Evolutionary conservation across 202 grass and related monocot species (phyloP), one percentile per base, ranked within the genome.

Genomic region (Carex arenaria): DNA sequence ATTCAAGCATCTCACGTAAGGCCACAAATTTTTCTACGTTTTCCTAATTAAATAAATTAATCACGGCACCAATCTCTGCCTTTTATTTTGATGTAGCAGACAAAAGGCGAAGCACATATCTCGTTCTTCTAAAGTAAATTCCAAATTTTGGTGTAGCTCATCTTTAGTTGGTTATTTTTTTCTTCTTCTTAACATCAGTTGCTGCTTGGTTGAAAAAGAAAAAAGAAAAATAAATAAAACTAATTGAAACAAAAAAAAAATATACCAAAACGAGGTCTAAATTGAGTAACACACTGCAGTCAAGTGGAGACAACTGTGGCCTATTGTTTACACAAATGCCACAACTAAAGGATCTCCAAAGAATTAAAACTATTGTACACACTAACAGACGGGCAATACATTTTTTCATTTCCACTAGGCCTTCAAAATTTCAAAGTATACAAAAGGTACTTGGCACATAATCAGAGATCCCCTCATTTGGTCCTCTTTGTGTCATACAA

Each of bases 401-500:
- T 52, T 75, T 55, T 75, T 23, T 10, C 45, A 49, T 49, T 49
- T 49, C 45, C 72, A 75, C 13, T 10, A 75, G 72, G 26, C 47
- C 72, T 53, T 23, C 49, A 76, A 76, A 56, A 76, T 54, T 76
- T 76, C 51, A 76, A 76, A 56, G 72, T 76, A 56, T 52, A 76
- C 13, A 55, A 32, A 32, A 76, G 49, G 23, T 56, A 76, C 49
- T 56, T 10, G 49, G 49, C 49, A 32, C 14, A 76, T 18, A 56
- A 32, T 53, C 23, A 31, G 72, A 55, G 11, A 26, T 31, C 47
- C 26, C 18, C 51, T 98, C 86, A 94, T 40, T 85, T 93, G 54
- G 80, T 70, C 53, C 87, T 86, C 85, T 98, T 94, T 38, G 19
- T 82, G 87, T 91, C 95, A 89, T 85, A 90, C 36, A 83, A 47